Base-by-base conservation (phyloP, 2,329 filamentous ascomycete species). In the Botryotinia calthae region DNA sequence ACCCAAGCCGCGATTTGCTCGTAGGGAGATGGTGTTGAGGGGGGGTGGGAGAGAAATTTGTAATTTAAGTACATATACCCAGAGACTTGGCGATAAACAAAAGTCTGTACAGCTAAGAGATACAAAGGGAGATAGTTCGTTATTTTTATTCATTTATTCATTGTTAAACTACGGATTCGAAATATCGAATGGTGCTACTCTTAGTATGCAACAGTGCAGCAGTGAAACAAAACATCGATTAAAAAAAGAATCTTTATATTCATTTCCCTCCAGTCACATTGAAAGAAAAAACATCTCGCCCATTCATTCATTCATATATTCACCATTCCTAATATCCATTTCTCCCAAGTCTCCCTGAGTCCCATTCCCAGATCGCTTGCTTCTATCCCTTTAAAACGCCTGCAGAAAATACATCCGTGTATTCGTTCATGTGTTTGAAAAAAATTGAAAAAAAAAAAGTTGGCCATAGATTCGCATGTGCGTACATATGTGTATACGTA, bases 11-110 rank as follows among this genome's bases (percentile, higher is more conserved):
- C 65, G 28, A 62, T 70, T 25, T 72, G 71, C 18, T 72, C 58
- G n/a, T 65, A 70, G 37, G 42, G 25, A 1, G 8, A 5, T 22
- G n/a, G n/a, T 20, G 31, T 51, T 51, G 20, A 9, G 16, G 44
- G 3, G 6, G 6, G 31, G n/a, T 25, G 28, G 28, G 28, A n/a
- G 31, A 37, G 46, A 25, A 8, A 22, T 67, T 62, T 65, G 42
- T 48, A 34, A 54, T 20, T 54, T 25, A 28, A 18, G 25, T n/a
- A 66, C 28, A 65, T 66, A 67, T 67, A 67, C 65, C 65, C 65
- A 67, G 37, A 22, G n/a, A 22, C 37, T 67, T 67, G 10, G 54
- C 34, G 4, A 54, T 34, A 18, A 4, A 37, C 1, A 40, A 34
- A 22, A 42, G 18, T 28, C 34, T 28, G 34, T 56, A 67, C 25